Evolutionary conservation across 2,329 filamentous ascomycete species (phyloP), one percentile per base, ranked within the genome.

Genomic region (Fusarium verticillioides): DNA sequence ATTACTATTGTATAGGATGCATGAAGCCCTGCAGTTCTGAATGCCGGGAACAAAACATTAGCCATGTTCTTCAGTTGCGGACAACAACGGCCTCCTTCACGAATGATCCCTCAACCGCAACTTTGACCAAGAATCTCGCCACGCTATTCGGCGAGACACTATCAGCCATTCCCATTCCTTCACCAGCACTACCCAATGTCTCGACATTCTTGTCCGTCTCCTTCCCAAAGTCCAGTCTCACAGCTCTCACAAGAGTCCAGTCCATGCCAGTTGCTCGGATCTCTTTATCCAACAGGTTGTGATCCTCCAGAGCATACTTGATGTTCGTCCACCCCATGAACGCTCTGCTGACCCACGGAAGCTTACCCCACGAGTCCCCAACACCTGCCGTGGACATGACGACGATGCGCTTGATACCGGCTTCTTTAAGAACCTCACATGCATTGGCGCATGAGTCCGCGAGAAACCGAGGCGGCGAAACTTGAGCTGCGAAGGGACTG

Each of bases 331-430:
- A 82, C 2, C 78, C 69, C 79, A 84, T 77, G 59, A 84, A 82
- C 2, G 75, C 80, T 60, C 81, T 82, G 69, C 68, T 78, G 47
- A 84, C 59, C 73, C 74, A 80, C 10, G 81, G 80, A 21, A 84
- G 63, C 5, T 78, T 79, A 3, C 13, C 63, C 82, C 81, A 83
- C 28, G 81, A 83, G 60, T 83, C 80, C 9, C 82, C 83, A 23
- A 78, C 82, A 34, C 83, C 83, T 5, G 79, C 80, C 7, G 82
- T 84, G 8, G 82, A 84, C 81, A 84, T 81, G 18, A 84, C 72
- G 4, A 83, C 79, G 12, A 84, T 69, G 52, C 81, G 81, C 66
- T 54, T 56, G 66, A 81, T 73, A 49, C 79, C 79, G 23, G 76
- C 77, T 5, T 82, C 43, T 43, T 76, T 61, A 30, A 84, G 63